These are phyloP conservation scores for Chalaropsis thielavioides DNA, from an alignment of 2,329 filamentous ascomycete species.

Conservation along the genomic window DNA sequence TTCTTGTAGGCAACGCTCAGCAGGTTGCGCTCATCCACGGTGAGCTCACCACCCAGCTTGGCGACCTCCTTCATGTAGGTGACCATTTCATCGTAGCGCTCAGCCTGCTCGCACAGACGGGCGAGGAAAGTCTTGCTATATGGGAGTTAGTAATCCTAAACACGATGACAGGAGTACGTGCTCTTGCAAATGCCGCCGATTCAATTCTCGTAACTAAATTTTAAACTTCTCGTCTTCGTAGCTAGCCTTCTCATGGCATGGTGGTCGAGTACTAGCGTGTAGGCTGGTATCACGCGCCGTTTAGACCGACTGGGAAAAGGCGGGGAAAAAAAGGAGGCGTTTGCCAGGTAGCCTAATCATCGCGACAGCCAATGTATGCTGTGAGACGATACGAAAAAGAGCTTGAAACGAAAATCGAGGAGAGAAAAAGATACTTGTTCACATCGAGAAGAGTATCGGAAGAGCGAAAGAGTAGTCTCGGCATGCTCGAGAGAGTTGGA, in stretches of 20 bases:
- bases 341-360: conserved; percentile 8
- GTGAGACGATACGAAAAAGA: background rate
- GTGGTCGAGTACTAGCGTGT: background rate
- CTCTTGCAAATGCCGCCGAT: background rate
- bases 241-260: background rate
- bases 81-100: conserved; percentile 99
- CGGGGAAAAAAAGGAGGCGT: conserved; percentile 12
- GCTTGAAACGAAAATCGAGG: background rate
- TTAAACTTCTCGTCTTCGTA: background rate
- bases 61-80: conserved; percentile 99
- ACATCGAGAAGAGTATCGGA: conserved; percentile 6
- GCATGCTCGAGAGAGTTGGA: background rate
- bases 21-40: conserved; percentile 93
- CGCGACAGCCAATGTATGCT: background rate
- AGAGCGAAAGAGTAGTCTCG: background rate
- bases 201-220: background rate
- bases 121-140: conserved; percentile 98
- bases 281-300: background rate
- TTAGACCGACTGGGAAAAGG: background rate
- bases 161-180: background rate
- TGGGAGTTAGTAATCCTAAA: conserved; percentile 11
- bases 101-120: conserved; percentile 98
- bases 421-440: background rate
- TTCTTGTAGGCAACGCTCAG: conserved; percentile 98
- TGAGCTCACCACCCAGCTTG: conserved; percentile 73